A percentile compares a stretch with the other conserved stretches of the same genome.
phyloP scores from a whole-genome alignment of 768 basidiomycete species.

The Tulasnella sp. region DNA sequence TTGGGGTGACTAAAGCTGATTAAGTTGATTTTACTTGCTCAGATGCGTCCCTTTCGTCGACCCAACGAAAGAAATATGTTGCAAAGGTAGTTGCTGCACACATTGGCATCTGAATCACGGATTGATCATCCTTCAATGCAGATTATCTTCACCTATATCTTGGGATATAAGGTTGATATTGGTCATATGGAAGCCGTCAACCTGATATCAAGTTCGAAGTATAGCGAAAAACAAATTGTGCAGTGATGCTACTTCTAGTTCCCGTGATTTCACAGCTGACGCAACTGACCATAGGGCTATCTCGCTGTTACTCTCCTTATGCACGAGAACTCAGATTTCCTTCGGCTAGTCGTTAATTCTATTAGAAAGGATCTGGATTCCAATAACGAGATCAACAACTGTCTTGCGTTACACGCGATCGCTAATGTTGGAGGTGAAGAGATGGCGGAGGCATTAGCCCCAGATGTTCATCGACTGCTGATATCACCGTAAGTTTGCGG shows the following conservation, averaged over 20 bases:
- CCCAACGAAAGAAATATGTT: conserved; percentile 95
- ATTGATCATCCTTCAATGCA: background rate
- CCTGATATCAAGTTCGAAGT: conserved; percentile 86
- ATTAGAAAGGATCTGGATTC: conserved; percentile 95
- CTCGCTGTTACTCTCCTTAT: conserved; percentile 92
- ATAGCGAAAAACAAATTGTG: conserved; percentile 98
- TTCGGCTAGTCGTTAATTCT: conserved; percentile 93
- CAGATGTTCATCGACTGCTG: conserved; percentile 86
- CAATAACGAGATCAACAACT: conserved; percentile 89
- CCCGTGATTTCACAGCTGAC: background rate
- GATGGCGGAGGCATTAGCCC: conserved; percentile 91
- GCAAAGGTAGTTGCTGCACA: conserved; percentile 40
- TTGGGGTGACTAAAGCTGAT: background rate
- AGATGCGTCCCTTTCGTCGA: conserved; percentile 24
- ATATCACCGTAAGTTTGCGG: conserved; percentile 70
- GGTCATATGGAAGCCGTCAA: conserved; percentile 99
- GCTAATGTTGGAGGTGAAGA: conserved; percentile 96
- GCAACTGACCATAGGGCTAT: conserved; percentile 55
- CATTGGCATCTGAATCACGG: background rate
- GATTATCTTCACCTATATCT: conserved; percentile 97
- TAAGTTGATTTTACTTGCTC: too few relatives aligned
- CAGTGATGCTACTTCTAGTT: conserved; percentile 23
- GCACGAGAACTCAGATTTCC: conserved; percentile 97
- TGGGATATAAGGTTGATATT: conserved; percentile 97
- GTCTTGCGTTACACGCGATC: conserved; percentile 92